phyloP scores from a whole-genome alignment of 306 rosid genomes.

The Morella rubra region DNA sequence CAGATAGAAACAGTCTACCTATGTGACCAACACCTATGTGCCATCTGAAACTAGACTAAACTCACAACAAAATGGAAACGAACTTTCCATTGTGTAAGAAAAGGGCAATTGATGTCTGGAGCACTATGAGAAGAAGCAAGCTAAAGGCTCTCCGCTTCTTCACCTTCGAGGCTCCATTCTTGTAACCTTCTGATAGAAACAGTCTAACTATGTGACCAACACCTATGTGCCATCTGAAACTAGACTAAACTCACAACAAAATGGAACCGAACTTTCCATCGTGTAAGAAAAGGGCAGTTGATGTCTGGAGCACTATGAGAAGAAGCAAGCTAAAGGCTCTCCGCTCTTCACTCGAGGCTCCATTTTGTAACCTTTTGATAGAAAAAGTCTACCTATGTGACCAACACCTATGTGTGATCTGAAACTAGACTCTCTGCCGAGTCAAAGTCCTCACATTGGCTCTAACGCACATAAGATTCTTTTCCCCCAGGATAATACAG shows the following conservation, averaged over 20 bases:
- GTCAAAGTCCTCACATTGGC: neutral
- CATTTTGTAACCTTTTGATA: conserved; percentile 17
- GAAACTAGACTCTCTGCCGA: neutral
- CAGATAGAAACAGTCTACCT: no score
- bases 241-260: conserved; percentile 5
- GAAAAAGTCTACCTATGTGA: neutral
- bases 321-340: conserved; percentile 47
- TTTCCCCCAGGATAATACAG: neutral
- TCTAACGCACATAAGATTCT: neutral
- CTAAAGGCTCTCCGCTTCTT: conserved; percentile 44
- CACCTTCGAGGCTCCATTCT: conserved; percentile 64
- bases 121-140: conserved; percentile 61
- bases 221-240: neutral
- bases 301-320: conserved; percentile 55
- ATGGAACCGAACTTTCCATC: conserved; percentile 36
- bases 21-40: no score
- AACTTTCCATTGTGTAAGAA: conserved; percentile 29
- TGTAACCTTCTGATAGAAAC: neutral
- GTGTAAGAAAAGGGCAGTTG: conserved; percentile 33
- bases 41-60: no score
- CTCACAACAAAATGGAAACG: conserved; percentile 29
- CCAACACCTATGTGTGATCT: neutral
- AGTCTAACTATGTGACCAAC: neutral
- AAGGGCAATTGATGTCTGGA: conserved; percentile 45
- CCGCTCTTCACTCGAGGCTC: conserved; percentile 67